These are phyloP conservation scores for Termitomyces sp. DNA, from an alignment of 768 basidiomycete genomes.

Conservation along the genomic window DNA sequence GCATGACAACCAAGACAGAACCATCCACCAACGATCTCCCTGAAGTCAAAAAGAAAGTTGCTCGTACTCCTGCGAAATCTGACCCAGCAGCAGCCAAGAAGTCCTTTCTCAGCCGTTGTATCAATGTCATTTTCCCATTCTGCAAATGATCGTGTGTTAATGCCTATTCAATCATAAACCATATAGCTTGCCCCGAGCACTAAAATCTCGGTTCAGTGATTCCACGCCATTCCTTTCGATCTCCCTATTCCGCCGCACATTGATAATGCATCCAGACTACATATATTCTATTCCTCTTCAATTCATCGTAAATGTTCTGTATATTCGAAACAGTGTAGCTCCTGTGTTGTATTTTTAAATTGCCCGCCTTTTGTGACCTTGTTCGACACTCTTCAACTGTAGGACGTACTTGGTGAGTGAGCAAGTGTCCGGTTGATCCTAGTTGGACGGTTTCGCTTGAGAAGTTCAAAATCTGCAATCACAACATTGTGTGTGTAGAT, in stretches of 20 bases:
- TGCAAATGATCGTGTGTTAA: neutral
- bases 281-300: too few relatives aligned
- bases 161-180: neutral
- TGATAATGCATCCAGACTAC: neutral
- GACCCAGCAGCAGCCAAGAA: neutral
- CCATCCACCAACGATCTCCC: neutral
- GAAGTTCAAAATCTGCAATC: too few relatives aligned
- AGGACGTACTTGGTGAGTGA: too few relatives aligned
- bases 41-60: neutral
- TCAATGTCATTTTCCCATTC: constrained; percentile 1
- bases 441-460: too few relatives aligned
- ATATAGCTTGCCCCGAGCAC: neutral
- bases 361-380: too few relatives aligned
- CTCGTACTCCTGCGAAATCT: neutral
- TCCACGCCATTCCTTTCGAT: neutral
- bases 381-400: too few relatives aligned
- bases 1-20: neutral
- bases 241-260: too few relatives aligned
- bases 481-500: too few relatives aligned
- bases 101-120: neutral
- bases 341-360: too few relatives aligned
- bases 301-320: too few relatives aligned
- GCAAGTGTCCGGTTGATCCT: too few relatives aligned
- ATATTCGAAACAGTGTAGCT: too few relatives aligned
- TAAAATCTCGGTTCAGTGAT: neutral